phyloP scores from a whole-genome alignment of 2,329 filamentous ascomycete species.

The Aspergillus nomiae region DNA sequence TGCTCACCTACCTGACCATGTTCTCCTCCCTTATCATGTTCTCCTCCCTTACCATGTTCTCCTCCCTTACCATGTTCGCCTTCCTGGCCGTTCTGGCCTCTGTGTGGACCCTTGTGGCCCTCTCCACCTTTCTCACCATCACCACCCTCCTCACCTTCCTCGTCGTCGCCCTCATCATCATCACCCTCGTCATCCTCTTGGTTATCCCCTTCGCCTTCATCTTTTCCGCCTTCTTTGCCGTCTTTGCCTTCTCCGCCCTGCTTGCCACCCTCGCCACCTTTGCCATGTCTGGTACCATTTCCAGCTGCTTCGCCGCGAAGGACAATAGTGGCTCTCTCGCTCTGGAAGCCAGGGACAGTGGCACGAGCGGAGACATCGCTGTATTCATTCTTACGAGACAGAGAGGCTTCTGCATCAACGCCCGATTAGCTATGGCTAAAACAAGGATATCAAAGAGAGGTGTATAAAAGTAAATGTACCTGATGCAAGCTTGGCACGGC shows the following conservation, averaged over 20 bases:
- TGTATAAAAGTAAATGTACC: not conserved
- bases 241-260: not conserved
- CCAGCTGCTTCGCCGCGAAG: not conserved
- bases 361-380: not conserved
- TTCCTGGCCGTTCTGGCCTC: no score
- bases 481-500: not conserved
- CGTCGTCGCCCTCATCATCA: no score
- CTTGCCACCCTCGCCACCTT: not conserved
- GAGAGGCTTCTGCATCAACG: not conserved
- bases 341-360: not conserved
- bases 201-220: not conserved
- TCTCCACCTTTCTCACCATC: not conserved
- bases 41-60: no score
- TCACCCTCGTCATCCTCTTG: not conserved
- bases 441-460: not conserved
- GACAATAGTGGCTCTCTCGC: not conserved
- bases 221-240: not conserved
- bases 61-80: no score
- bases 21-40: no score
- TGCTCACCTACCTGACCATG: no score
- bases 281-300: not conserved
- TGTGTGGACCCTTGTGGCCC: no score
- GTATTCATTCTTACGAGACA: not conserved
- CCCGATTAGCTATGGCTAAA: not conserved
- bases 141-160: not conserved